A percentile compares a stretch with the other conserved stretches of the same genome.
These are phyloP conservation scores for Phoma sp. DNA, from an alignment of 2,329 filamentous ascomycete species.

Conservation along the genomic window DNA sequence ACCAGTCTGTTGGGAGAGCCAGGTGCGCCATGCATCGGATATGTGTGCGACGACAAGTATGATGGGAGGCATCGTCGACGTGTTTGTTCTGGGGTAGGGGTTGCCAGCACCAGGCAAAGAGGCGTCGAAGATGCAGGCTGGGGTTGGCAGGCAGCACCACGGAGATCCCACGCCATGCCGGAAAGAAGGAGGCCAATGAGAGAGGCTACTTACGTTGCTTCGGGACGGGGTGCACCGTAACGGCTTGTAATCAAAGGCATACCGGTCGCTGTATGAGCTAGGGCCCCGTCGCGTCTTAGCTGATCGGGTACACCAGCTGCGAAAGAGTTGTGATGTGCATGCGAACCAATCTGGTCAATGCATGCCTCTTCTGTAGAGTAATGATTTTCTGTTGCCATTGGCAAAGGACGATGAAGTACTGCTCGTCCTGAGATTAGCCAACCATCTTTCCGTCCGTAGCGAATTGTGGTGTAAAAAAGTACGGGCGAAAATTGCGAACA, in stretches of 20 bases:
- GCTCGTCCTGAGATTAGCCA: conserved; percentile 52
- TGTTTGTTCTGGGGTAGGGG: conserved; percentile 50
- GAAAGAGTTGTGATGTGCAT: conserved; percentile 55
- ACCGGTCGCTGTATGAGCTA: conserved; percentile 55
- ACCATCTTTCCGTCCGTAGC: conserved; percentile 33
- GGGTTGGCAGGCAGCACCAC: conserved; percentile 49
- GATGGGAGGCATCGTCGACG: conserved; percentile 47
- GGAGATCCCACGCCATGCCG: conserved; percentile 41
- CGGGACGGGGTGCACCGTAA: conserved; percentile 61
- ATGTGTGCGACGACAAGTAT: conserved; percentile 47
- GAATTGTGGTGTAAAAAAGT: conserved; percentile 40
- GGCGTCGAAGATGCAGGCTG: conserved; percentile 46
- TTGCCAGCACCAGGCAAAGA: conserved; percentile 46
- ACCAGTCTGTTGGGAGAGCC: conserved; percentile 47
- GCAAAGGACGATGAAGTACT: conserved; percentile 52
- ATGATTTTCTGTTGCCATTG: conserved; percentile 52
- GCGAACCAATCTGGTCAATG: conserved; percentile 53
- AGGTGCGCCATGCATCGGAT: conserved; percentile 47
- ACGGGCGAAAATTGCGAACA: conserved; percentile 48
- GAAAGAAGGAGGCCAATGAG: conserved; percentile 48
- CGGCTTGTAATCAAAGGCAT: conserved; percentile 56
- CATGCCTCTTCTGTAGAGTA: conserved; percentile 55
- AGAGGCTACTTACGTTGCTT: conserved; percentile 60
- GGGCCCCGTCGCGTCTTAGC: conserved; percentile 58
- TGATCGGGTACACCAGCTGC: conserved; percentile 55